Percentiles rank a stretch among this genome's conserved stretches.
These are phyloP conservation scores for Xylaria digitata DNA, from an alignment of 2,329 filamentous ascomycete species.

Conservation along the genomic window DNA sequence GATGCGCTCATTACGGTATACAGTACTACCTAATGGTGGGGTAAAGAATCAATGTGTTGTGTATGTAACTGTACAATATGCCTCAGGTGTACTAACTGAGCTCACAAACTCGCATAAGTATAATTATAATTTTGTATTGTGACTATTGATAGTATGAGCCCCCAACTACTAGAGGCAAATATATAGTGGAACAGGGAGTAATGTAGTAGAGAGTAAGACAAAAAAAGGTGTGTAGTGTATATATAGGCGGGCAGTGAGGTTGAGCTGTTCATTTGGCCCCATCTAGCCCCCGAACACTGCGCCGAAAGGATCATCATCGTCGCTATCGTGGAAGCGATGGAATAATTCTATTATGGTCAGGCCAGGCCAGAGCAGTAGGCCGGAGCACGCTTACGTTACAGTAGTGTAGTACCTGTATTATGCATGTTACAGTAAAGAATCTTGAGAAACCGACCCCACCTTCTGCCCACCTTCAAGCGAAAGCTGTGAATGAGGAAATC, in stretches of 20 bases:
- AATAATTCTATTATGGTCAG: conserved; percentile 25
- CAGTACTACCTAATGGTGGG: not conserved
- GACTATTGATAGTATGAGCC: not conserved
- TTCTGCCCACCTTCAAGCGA: conserved; percentile 6
- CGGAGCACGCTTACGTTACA: not conserved
- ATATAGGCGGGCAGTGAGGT: not conserved
- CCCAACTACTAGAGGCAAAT: not conserved
- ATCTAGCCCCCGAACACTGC: conserved; percentile 3
- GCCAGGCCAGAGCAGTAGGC: no score
- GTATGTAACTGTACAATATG: not conserved
- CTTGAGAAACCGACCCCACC: conserved; percentile 19
- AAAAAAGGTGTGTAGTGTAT: not conserved
- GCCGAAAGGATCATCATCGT: not conserved
- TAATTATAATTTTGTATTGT: not conserved
- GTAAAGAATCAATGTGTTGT: not conserved
- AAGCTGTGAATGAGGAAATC: conserved; percentile 30
- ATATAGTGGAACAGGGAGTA: not conserved
- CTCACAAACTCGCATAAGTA: not conserved
- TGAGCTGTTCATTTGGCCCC: conserved; percentile 9
- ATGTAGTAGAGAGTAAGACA: not conserved
- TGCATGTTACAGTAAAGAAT: no score
- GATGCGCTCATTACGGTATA: not conserved
- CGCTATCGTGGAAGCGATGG: conserved; percentile 16
- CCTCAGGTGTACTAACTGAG: not conserved
- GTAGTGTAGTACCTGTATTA: no score